phyloP scores from a whole-genome alignment of 225 moss, liverwort and hornwort species.

The Sphagnum contortum region DNA sequence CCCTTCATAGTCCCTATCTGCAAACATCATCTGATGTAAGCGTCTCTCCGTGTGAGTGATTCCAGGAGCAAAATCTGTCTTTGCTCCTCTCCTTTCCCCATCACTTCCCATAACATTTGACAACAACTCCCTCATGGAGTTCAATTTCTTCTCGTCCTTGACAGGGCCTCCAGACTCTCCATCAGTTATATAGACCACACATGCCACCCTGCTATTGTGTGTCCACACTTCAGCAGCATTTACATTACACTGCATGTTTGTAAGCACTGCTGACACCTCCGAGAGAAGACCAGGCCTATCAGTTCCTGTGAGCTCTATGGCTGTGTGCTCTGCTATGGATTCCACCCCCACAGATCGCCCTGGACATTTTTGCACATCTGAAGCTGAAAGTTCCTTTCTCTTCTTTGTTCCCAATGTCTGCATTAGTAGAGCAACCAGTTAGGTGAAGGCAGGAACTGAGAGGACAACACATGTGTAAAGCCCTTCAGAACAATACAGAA shows the following conservation, averaged over 20 bases:
- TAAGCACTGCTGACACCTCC: slow-evolving; percentile 71
- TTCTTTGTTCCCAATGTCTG: slow-evolving; percentile 57
- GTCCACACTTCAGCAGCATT: slow-evolving; percentile 95
- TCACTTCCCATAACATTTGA: slow-evolving; percentile 42
- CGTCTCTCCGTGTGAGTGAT: slow-evolving; percentile 50
- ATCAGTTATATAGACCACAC: slow-evolving; percentile 87
- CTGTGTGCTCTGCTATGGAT: slow-evolving; percentile 64
- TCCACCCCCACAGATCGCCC: slow-evolving; percentile 55
- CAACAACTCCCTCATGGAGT: slow-evolving; percentile 40
- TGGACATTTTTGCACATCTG: slow-evolving; percentile 37
- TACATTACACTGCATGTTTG: slow-evolving; percentile 63
- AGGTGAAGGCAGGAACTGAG: no score
- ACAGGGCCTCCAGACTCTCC: slow-evolving; percentile 58
- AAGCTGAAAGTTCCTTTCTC: slow-evolving; percentile 14
- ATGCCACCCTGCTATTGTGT: slow-evolving; percentile 78
- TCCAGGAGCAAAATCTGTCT: slow-evolving; percentile 32
- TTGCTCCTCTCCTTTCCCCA: slow-evolving; percentile 23
- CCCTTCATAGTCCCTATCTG: slow-evolving; percentile 32
- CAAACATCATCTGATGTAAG: slow-evolving; percentile 58
- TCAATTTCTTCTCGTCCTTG: slow-evolving; percentile 39
- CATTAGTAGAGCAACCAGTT: slow-evolving; percentile 1
- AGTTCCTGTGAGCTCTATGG: slow-evolving; percentile 73
- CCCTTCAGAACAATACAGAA: no score
- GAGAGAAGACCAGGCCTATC: slow-evolving; percentile 83
- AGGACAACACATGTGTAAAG: no score